Conservation (phyloP, 2,329 filamentous ascomycete genomes). For the Aspergillus aculeatinus region DNA sequence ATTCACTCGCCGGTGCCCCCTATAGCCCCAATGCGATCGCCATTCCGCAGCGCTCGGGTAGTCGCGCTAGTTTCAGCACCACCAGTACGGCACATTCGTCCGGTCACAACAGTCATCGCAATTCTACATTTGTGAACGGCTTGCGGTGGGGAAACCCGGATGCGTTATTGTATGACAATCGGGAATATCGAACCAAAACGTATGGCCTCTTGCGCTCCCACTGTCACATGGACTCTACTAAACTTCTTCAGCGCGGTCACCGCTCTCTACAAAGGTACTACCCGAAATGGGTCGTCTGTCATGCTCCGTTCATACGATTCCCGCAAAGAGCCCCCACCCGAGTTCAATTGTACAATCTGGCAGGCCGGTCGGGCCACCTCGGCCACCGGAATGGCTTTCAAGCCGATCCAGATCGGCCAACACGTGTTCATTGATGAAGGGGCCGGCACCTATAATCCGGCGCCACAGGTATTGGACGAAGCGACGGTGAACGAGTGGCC, state of each 20-base stretch:
- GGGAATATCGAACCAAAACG: constrained; percentile 88
- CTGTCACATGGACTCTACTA: constrained; percentile 14
- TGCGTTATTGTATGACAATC: constrained; percentile 80
- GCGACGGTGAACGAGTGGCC: constrained; percentile 93
- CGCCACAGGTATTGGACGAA: constrained; percentile 82
- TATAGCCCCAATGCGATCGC: constrained; percentile 40
- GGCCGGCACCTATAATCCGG: constrained; percentile 84
- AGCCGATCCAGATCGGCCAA: constrained; percentile 90
- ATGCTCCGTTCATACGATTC: constrained; percentile 94
- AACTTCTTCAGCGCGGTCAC: constrained; percentile 70
- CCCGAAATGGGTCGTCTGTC: constrained; percentile 64
- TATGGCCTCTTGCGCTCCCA: constrained; percentile 48
- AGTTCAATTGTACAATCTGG: constrained; percentile 95
- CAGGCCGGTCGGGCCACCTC: constrained; percentile 93
- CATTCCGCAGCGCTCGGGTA: constrained; percentile 61
- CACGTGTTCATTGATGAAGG: constrained; percentile 94
- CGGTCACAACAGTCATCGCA: constrained; percentile 56
- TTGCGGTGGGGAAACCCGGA: constrained; percentile 75
- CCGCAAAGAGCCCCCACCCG: constrained; percentile 81
- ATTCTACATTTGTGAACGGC: constrained; percentile 46
- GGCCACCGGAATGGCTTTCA: constrained; percentile 89
- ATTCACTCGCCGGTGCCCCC: constrained; percentile 50
- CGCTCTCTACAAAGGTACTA: constrained; percentile 82
- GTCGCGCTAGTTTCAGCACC: constrained; percentile 79
- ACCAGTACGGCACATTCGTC: constrained; percentile 66